Evolutionary conservation across 179 eudicot genomes (phyloP), one percentile per base, ranked within the genome.

Genomic region (Silene vulgaris): DNA sequence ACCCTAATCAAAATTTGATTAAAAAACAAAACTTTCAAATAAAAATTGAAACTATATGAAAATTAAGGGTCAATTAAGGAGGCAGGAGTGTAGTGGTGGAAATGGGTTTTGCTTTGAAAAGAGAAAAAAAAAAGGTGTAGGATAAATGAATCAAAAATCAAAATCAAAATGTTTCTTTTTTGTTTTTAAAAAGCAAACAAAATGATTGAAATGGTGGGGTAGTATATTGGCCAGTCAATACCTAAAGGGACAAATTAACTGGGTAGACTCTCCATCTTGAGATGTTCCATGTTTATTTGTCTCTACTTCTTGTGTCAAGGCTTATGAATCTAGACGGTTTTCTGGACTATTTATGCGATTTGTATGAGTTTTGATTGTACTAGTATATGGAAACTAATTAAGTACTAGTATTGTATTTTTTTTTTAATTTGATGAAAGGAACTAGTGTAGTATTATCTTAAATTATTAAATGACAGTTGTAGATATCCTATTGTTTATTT

Each of bases 291-390:
- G 5, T 32, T 56, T 13, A 54, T 52, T 45, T 11, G 48, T 20
- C 19, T 60, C 11, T 30, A 45, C 48, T 66, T 71, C 40, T 14
- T 14, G 11, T 23, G 17, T 23, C 57, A 1, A 2, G 48, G 0
- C 78, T 68, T 2, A 32, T 80, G 83, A 40, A 80, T 68, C 83
- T 76, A 14, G 83, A 80, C 83, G 77, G 13, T 5, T 76, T 76
- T 80, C 30, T 50, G 70, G 6, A 30, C 70, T 56, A 16, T n/a
- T 16, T 56, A 4, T 56, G 60, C 6, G 3, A 3, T 16, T 56
- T 56, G 0, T 56, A n/a, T 4, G 60, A 14, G 60, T 56, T 16
- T 56, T 56, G 17, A 54, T 54, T 56, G 60, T 56, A 20, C 4
- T 20, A 16, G 0, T 56, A 56, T 56, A 4, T 14, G 20, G 59